phyloP scores from a whole-genome alignment of 2,329 filamentous ascomycete species.

The Nemania sp. region DNA sequence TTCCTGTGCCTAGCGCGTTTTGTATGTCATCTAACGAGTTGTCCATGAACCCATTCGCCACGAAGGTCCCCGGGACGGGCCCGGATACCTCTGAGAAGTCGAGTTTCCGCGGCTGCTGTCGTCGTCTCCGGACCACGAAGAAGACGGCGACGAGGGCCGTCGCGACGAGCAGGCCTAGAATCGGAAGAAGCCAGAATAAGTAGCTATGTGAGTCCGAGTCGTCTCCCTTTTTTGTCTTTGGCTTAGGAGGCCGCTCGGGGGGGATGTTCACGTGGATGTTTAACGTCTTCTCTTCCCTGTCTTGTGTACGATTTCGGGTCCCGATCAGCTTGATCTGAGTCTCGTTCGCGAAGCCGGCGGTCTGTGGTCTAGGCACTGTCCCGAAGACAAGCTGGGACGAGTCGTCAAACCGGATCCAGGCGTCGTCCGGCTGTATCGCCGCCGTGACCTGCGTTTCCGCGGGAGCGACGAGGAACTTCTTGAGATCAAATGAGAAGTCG shows the following conservation, averaged over 20 bases:
- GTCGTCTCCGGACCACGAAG: constrained; percentile 34
- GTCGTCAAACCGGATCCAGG: constrained; percentile 42
- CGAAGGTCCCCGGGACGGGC: constrained; percentile 38
- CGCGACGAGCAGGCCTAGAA: constrained; percentile 32
- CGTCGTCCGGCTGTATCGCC: constrained; percentile 31
- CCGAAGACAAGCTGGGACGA: constrained; percentile 35
- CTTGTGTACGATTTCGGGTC: constrained; percentile 29
- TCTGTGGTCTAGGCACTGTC: constrained; percentile 28
- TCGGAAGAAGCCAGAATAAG: constrained; percentile 38
- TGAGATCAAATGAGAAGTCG: constrained; percentile 40
- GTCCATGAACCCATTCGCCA: constrained; percentile 31
- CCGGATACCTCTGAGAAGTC: constrained; percentile 36
- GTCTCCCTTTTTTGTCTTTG: constrained; percentile 11
- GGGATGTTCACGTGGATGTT: constrained; percentile 28
- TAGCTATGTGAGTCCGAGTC: constrained; percentile 31
- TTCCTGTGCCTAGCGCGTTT: constrained; percentile 31
- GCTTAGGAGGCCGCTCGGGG: constrained; percentile 18
- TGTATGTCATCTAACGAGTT: constrained; percentile 26
- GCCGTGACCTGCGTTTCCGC: constrained; percentile 34
- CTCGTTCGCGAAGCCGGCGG: background rate
- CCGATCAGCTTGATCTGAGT: constrained; percentile 34
- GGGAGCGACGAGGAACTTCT: constrained; percentile 36
- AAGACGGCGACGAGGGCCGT: constrained; percentile 31
- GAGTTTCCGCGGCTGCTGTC: constrained; percentile 27
- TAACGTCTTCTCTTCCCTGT: constrained; percentile 34